phyloP scores from a whole-genome alignment of 805 yeast species.

The Saccharomycopsis capsularis region DNA sequence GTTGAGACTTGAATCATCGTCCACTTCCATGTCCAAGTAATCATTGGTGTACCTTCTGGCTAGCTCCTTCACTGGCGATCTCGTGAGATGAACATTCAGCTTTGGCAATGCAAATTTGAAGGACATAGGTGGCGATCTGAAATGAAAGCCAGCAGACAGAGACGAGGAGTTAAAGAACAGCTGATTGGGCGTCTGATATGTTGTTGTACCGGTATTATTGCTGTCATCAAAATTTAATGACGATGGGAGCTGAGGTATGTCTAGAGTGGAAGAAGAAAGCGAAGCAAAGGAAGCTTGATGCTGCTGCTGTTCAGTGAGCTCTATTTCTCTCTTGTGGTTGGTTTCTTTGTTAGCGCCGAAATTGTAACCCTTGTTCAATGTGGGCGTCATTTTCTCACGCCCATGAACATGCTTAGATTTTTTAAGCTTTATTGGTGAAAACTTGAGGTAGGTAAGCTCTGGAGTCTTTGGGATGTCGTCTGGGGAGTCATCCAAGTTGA shows the following conservation, averaged over 20 bases:
- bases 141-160: not conserved
- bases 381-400: not conserved
- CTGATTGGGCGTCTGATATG: not conserved
- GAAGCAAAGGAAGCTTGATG: not conserved
- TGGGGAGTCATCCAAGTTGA: conserved; percentile 21
- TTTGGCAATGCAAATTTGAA: conserved; percentile 19
- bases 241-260: conserved; percentile 11
- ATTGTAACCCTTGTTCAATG: not conserved
- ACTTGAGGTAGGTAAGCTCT: conserved; percentile 21
- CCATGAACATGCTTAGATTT: not conserved
- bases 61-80: conserved; percentile 19
- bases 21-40: conserved; percentile 20
- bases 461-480: conserved; percentile 22
- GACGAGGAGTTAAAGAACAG: conserved; percentile 11
- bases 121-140: conserved; percentile 14
- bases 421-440: conserved; percentile 17
- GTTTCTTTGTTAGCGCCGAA: not conserved
- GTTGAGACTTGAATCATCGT: conserved; percentile 13
- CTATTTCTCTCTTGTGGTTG: not conserved
- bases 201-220: not conserved
- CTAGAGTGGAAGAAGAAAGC: conserved; percentile 6
- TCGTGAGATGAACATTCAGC: conserved; percentile 11
- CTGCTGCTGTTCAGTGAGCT: too few species aligned
- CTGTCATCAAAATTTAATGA: conserved; percentile 4
- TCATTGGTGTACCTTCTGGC: conserved; percentile 21